These are phyloP conservation scores for Luffa acutangula DNA, from an alignment of 306 rosid species.

Conservation along the genomic window DNA sequence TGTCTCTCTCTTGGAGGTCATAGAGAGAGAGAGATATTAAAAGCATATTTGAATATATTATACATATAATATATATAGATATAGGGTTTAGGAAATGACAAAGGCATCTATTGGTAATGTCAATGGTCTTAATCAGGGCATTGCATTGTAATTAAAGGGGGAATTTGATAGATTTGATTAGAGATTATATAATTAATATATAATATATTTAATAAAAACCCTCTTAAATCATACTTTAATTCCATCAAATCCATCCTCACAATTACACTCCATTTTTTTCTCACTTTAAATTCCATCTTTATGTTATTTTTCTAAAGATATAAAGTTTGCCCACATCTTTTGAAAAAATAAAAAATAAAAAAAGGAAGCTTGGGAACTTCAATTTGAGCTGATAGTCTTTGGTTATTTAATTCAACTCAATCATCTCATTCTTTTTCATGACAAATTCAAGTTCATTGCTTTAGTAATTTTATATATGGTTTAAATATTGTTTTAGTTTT, in stretches of 20 bases:
- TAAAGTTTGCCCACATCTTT: background rate
- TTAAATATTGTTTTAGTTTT: background rate
- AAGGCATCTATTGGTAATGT: background rate
- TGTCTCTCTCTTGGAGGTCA: background rate
- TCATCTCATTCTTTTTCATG: background rate
- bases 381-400: slow-evolving; percentile 1
- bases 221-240: background rate
- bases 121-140: background rate
- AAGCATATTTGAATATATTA: background rate
- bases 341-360: background rate
- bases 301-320: background rate
- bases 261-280: background rate
- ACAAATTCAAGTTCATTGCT: background rate
- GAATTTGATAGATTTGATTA: background rate
- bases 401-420: background rate
- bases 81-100: background rate
- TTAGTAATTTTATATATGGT: background rate
- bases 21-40: background rate
- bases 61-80: too few species aligned
- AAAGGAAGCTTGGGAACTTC: background rate
- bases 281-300: background rate
- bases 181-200: background rate
- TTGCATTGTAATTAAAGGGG: background rate
- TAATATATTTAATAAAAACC: background rate
- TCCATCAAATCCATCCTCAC: background rate